Conservation (phyloP, 2,329 filamentous ascomycete species). For the Pseudogymnoascus sp. region DNA sequence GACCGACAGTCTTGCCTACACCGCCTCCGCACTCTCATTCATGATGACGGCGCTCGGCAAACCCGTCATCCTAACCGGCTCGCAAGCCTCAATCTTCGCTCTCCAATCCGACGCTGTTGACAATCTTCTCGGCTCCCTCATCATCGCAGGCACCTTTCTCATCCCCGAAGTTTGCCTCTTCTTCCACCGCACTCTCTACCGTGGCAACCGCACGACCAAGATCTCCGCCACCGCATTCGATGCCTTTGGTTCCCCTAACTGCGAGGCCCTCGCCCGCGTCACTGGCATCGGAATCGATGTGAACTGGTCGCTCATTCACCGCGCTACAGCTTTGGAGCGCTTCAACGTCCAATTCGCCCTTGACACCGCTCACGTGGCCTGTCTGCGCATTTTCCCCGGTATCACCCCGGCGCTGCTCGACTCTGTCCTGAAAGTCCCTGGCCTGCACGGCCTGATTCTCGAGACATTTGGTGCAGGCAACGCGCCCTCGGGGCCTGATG, state of each 20-base stretch:
- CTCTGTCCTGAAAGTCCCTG: conserved; percentile 54
- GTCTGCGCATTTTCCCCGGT: conserved; percentile 63
- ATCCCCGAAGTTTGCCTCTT: conserved; percentile 69
- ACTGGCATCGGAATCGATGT: conserved; percentile 54
- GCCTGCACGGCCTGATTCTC: conserved; percentile 58
- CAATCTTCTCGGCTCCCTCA: conserved; percentile 62
- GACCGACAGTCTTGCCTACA: conserved; percentile 64
- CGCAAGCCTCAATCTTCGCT: conserved; percentile 61
- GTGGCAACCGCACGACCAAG: conserved; percentile 63
- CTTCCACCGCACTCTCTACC: conserved; percentile 64
- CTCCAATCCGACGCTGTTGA: conserved; percentile 66
- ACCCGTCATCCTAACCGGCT: conserved; percentile 60
- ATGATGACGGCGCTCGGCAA: conserved; percentile 68
- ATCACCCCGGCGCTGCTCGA: conserved; percentile 67
- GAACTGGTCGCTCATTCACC: conserved; percentile 54
- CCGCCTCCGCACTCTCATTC: conserved; percentile 63
- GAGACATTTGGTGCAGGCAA: conserved; percentile 70
- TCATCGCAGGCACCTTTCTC: conserved; percentile 67
- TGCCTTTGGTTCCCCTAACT: conserved; percentile 63
- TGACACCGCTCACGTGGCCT: conserved; percentile 61
- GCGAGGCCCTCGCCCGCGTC: conserved; percentile 55
- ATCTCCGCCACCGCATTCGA: conserved; percentile 61
- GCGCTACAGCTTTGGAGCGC: conserved; percentile 49
- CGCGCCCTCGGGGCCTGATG: conserved; percentile 56
- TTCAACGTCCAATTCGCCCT: conserved; percentile 57